Percentiles rank a stretch among this genome's conserved stretches.
Evolutionary conservation across 1,284 basidiomycete species (phyloP).

Genomic region (Kwoniella shivajii): DNA sequence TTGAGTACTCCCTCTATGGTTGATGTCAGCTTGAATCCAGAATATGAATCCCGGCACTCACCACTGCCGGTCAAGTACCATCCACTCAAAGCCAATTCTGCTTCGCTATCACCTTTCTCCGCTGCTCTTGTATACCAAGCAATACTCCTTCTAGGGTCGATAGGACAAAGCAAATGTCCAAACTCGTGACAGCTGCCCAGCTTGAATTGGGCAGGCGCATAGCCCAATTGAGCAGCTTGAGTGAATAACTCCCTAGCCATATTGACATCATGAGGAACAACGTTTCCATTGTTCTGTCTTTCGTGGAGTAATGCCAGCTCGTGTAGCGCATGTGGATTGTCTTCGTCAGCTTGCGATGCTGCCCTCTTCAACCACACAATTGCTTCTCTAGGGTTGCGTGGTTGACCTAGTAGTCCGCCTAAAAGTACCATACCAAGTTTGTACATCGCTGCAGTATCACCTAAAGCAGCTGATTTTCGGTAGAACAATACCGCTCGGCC

Average conservation of each 20-base stretch:
- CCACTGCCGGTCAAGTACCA: constrained; percentile 93
- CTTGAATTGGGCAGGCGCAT: constrained; percentile 91
- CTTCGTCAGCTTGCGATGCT: constrained; percentile 95
- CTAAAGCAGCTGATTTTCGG: constrained; percentile 91
- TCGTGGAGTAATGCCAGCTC: constrained; percentile 94
- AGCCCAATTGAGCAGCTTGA: constrained; percentile 90
- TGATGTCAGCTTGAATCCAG: constrained; percentile 9
- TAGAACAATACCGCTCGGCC: constrained; percentile 92
- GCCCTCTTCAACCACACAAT: constrained; percentile 93
- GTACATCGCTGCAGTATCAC: constrained; percentile 98
- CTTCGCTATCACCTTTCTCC: constrained; percentile 90
- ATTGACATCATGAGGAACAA: constrained; percentile 58
- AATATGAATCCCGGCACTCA: constrained; percentile 24
- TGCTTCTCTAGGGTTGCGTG: constrained; percentile 84
- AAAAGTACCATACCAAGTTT: constrained; percentile 96
- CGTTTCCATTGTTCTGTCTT: constrained; percentile 52
- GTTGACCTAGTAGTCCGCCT: constrained; percentile 80
- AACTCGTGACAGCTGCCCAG: constrained; percentile 95
- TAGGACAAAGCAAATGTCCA: constrained; percentile 81
- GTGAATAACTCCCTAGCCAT: constrained; percentile 84
- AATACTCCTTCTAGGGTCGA: constrained; percentile 90
- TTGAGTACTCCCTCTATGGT: constrained; percentile 82
- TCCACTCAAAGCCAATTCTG: constrained; percentile 91
- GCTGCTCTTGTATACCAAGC: constrained; percentile 99
- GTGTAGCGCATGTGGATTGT: constrained; percentile 96